These are phyloP conservation scores for Xerocomellus chrysenteron DNA, from an alignment of 768 basidiomycete species.

Conservation along the genomic window DNA sequence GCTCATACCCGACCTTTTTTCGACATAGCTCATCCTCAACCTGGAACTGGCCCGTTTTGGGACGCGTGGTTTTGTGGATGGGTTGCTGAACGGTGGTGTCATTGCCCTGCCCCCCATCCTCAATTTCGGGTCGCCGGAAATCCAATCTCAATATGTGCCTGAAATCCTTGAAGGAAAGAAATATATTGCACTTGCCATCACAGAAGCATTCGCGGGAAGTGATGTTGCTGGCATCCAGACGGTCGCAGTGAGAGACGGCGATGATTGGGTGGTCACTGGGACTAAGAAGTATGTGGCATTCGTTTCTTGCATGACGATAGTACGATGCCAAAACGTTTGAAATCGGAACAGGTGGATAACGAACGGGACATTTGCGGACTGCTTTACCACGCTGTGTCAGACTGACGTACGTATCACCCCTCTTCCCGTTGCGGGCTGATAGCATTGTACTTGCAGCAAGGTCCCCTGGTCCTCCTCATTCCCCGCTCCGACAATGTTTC, in stretches of 20 bases:
- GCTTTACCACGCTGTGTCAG: slow-evolving; percentile 76
- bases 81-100: slow-evolving; percentile 74
- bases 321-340: neutral
- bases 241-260: slow-evolving; percentile 81
- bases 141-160: slow-evolving; percentile 68
- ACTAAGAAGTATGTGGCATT: slow-evolving; percentile 74
- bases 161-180: slow-evolving; percentile 77
- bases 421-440: slow-evolving; percentile 3
- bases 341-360: slow-evolving; percentile 73
- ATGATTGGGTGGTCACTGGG: slow-evolving; percentile 85
- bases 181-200: slow-evolving; percentile 86
- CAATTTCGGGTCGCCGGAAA: slow-evolving; percentile 79
- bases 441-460: slow-evolving; percentile 41
- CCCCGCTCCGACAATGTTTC: slow-evolving; percentile 69
- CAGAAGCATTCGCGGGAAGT: slow-evolving; percentile 90
- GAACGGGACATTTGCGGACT: slow-evolving; percentile 82
- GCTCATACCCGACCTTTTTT: neutral
- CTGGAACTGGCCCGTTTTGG: slow-evolving; percentile 82
- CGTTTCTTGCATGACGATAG: neutral
- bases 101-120: slow-evolving; percentile 89
- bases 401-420: slow-evolving; percentile 50
- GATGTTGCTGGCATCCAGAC: slow-evolving; percentile 85
- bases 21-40: slow-evolving; percentile 65
- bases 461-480: slow-evolving; percentile 75
- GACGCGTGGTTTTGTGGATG: slow-evolving; percentile 86